Conservation (phyloP, 495 filamentous ascomycete species). For the Corynascus novoguineensis region DNA sequence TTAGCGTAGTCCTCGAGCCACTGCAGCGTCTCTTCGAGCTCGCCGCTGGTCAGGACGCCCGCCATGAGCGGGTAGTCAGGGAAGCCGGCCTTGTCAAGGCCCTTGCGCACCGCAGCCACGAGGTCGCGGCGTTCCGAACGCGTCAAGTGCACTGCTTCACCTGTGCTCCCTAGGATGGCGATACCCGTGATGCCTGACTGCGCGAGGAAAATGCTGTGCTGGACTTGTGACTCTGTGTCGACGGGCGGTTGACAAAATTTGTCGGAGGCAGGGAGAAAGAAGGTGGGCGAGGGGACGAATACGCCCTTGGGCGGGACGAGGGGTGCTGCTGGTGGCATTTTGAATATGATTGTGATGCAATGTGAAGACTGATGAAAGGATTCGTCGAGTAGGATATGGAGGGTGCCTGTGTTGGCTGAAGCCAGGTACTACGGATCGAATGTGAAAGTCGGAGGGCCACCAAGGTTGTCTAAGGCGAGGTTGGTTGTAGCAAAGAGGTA, state of each 20-base stretch:
- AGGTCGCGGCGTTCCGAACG: constrained; percentile 53
- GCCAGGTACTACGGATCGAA: too few relatives aligned
- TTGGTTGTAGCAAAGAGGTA: too few relatives aligned
- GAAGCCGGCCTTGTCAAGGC: constrained; percentile 52
- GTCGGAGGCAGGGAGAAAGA: constrained; percentile 28
- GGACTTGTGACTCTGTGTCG: constrained; percentile 52
- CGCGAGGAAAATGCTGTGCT: constrained; percentile 60
- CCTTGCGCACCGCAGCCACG: constrained; percentile 48
- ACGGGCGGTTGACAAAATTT: constrained; percentile 22
- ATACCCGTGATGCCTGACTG: constrained; percentile 56
- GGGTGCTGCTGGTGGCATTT: neutral
- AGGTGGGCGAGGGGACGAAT: constrained; percentile 43
- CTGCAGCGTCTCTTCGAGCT: constrained; percentile 57
- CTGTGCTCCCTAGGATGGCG: constrained; percentile 61
- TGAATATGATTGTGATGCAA: neutral
- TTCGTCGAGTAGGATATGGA: neutral
- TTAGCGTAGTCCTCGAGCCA: constrained; percentile 51
- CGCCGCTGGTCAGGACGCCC: constrained; percentile 57
- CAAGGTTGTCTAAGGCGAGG: too few relatives aligned
- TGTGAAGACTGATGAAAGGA: too few relatives aligned
- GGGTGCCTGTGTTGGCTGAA: too few relatives aligned
- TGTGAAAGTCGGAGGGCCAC: too few relatives aligned
- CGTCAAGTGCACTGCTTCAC: constrained; percentile 62
- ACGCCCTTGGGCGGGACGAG: constrained; percentile 36
- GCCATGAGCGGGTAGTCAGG: constrained; percentile 62